Conservation (phyloP, 768 basidiomycete genomes). For the Lentinula sp. region DNA sequence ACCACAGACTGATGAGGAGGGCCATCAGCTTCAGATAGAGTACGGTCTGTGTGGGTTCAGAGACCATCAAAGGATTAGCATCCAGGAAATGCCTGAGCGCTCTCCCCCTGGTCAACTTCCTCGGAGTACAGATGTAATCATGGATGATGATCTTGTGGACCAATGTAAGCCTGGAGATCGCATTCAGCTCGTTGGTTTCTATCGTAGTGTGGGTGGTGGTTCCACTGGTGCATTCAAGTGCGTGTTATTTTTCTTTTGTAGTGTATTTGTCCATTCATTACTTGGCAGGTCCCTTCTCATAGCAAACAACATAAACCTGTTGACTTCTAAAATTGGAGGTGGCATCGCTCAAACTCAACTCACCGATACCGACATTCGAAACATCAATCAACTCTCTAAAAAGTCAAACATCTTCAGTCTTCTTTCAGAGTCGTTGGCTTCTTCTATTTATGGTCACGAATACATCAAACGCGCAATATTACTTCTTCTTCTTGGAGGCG, state of each 20-base stretch:
- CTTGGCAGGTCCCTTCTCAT: slow-evolving; percentile 76
- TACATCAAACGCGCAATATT: slow-evolving; percentile 93
- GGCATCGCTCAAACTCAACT: slow-evolving; percentile 91
- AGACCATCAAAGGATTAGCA: slow-evolving; percentile 96
- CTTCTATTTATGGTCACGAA: slow-evolving; percentile 95
- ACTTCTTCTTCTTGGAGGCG: slow-evolving; percentile 89
- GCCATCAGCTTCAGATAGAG: slow-evolving; percentile 82
- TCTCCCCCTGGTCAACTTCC: slow-evolving; percentile 97
- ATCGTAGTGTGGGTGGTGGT: slow-evolving; percentile 91
- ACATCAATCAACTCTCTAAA: slow-evolving; percentile 91
- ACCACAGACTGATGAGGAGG: slow-evolving; percentile 90
- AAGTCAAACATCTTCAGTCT: slow-evolving; percentile 81
- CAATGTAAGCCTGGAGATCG: slow-evolving; percentile 97
- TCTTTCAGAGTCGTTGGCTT: slow-evolving; percentile 91
- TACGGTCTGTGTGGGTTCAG: slow-evolving; percentile 88
- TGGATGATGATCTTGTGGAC: slow-evolving; percentile 96
- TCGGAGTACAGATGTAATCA: slow-evolving; percentile 89
- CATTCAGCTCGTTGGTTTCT: slow-evolving; percentile 93
- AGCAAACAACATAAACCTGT: slow-evolving; percentile 91
- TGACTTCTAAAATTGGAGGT: slow-evolving; percentile 92
- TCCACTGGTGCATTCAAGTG: slow-evolving; percentile 93
- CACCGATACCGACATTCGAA: slow-evolving; percentile 91
- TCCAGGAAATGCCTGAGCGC: slow-evolving; percentile 99
- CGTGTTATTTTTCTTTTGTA: slow-evolving; percentile 15
- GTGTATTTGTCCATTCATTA: slow-evolving; percentile 9